These are phyloP conservation scores for Acephala macrosclerotiorum DNA, from an alignment of 2,329 filamentous ascomycete species.

Conservation along the genomic window DNA sequence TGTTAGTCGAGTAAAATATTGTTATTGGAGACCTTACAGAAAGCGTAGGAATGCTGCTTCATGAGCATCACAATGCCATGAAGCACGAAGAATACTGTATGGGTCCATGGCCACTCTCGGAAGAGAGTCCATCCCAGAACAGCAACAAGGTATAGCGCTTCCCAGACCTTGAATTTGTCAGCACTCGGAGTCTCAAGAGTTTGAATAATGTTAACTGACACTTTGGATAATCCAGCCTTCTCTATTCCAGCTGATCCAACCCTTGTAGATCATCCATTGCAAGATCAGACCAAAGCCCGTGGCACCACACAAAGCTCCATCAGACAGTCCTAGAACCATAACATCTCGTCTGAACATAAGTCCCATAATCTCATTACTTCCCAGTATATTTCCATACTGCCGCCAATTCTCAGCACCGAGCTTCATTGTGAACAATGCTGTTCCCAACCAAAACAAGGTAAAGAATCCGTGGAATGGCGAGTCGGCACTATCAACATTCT, in stretches of 20 bases:
- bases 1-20: conserved; percentile 10
- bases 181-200: conserved; percentile 3
- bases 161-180: conserved; percentile 63
- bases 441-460: conserved; percentile 78
- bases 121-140: conserved; percentile 72
- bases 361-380: conserved; percentile 74
- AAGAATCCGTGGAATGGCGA: conserved; percentile 83
- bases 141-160: conserved; percentile 66
- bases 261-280: conserved; percentile 65
- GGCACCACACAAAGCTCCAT: conserved; percentile 72
- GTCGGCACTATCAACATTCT: conserved; percentile 68
- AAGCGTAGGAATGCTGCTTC: conserved; percentile 84
- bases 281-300: conserved; percentile 72
- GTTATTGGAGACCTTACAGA: conserved; percentile 50
- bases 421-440: conserved; percentile 70
- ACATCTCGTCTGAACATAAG: conserved; percentile 69
- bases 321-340: conserved; percentile 64
- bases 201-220: conserved; percentile 46
- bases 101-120: conserved; percentile 83
- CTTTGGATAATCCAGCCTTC: conserved; percentile 79
- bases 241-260: conserved; percentile 71
- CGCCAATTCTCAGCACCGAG: conserved; percentile 70
- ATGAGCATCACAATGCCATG: conserved; percentile 80
- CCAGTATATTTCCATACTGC: conserved; percentile 72
- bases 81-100: conserved; percentile 79